Conservation (phyloP, 208 protist species). For the Crithidia bombi region DNA sequence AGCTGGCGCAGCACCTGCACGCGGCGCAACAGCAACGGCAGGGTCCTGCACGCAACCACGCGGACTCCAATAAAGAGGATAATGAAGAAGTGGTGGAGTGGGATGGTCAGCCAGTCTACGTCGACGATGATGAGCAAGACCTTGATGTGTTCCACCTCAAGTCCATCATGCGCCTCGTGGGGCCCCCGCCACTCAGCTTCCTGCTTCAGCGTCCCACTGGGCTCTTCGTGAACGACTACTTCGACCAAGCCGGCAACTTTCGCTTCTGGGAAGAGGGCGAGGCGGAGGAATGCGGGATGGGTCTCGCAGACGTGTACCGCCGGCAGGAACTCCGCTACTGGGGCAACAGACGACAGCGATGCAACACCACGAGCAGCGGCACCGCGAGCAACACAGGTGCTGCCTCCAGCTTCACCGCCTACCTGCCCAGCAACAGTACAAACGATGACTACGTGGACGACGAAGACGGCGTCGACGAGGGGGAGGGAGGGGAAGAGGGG, state of each 20-base stretch:
- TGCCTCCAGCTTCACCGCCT: neutral
- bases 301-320: slow-evolving; percentile 10
- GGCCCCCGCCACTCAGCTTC: slow-evolving; percentile 45
- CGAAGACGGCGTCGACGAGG: neutral
- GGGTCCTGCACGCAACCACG: neutral
- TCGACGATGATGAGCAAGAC: slow-evolving; percentile 53
- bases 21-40: neutral
- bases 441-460: neutral
- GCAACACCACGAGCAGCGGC: neutral
- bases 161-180: slow-evolving; percentile 57
- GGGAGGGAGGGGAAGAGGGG: neutral
- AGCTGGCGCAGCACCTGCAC: slow-evolving; percentile 7
- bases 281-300: slow-evolving; percentile 34
- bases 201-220: slow-evolving; percentile 40
- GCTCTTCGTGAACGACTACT: slow-evolving; percentile 58
- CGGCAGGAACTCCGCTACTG: slow-evolving; percentile 16
- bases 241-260: slow-evolving; percentile 47
- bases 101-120: slow-evolving; percentile 31
- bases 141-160: slow-evolving; percentile 62
- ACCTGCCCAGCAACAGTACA: neutral
- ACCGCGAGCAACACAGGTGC: neutral
- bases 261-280: slow-evolving; percentile 45
- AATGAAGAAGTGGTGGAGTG: slow-evolving; percentile 16
- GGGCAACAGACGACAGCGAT: neutral
- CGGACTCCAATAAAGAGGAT: neutral